Base-by-base conservation (phyloP, 2,329 filamentous ascomycete genomes). In the Ophiostoma himal-ulmi region DNA sequence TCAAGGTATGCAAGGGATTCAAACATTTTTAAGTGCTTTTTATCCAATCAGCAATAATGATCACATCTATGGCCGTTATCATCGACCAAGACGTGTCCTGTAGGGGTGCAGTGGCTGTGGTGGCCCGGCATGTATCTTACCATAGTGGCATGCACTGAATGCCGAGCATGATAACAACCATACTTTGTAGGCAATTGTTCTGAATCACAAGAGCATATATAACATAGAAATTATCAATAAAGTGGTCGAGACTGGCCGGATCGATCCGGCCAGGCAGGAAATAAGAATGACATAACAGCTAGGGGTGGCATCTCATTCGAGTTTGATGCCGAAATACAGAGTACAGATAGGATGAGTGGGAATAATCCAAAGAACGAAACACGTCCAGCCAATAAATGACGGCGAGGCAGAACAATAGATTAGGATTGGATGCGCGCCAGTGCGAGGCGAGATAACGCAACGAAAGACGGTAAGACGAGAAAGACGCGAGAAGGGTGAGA, bases 381-480 rank as follows among this genome's bases (percentile, higher is more conserved):
- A 30, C 30, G 30, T 3, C 30, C 30, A 2, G 4, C 30, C 30
- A 30, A 30, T 30, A 3, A 30, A 30, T 30, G 30, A 30, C 30
- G 30, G 3, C 30, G 30, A 30, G 30, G 30, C 13, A 20, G 4
- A 48, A 20, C 5, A 48, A n/a, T 14, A 36, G n/a, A 34, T 17
- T 37, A n/a, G 30, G 30, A 57, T 26, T 11, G 44, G 30, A 36
- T 60, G 67, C 41, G 62, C 69, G 69, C 69, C 69, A 70, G 69
- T 67, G 64, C 57, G 52, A 36, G 69, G 37, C 48, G n/a, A 67
- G 69, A 70, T 70, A 70, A 70, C 69, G 69, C 69, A 70, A 70
- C n/a, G 67, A 70, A 70, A 70, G 69, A 70, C 62, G 69, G 64
- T 67, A 67, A 70, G 64, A 37, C 69, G 69, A 70, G 37, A 30